Conservation (phyloP, 2,329 filamentous ascomycete species). For the Sclerotinia sclerotiorum region DNA sequence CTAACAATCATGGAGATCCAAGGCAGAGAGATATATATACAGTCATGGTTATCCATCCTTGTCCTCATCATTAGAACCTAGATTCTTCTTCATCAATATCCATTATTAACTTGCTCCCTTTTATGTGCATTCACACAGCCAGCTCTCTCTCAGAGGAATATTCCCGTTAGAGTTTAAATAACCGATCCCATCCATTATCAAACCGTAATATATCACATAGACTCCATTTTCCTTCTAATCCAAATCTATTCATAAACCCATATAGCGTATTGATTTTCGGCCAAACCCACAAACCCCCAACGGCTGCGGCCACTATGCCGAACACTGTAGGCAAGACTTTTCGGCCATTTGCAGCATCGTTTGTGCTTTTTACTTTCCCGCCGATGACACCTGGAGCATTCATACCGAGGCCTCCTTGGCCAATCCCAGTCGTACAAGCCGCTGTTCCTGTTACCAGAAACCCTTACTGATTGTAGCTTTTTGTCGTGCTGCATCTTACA, state of each 20-base stretch:
- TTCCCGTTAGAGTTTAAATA: background rate
- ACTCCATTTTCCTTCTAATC: background rate
- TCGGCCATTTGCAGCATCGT: conserved; percentile 28
- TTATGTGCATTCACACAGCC: background rate
- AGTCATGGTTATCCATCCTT: background rate
- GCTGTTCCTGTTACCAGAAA: conserved; percentile 43
- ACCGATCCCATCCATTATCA: background rate
- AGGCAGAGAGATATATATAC: background rate
- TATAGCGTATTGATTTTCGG: background rate
- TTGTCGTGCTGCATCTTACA: conserved; percentile 42
- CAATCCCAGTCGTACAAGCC: conserved; percentile 17
- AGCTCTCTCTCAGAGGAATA: background rate
- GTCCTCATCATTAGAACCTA: conserved; percentile 9
- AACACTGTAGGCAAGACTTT: conserved; percentile 20
- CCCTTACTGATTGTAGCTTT: conserved; percentile 48
- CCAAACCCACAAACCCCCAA: conserved; percentile 10
- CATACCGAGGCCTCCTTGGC: conserved; percentile 25
- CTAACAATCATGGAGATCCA: background rate
- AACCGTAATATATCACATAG: background rate
- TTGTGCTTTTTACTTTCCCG: conserved; percentile 31
- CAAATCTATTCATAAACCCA: background rate
- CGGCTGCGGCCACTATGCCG: background rate
- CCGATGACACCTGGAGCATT: conserved; percentile 27
- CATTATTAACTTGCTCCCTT: background rate
- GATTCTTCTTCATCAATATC: background rate